These are phyloP conservation scores for Carpinus viminea DNA, from an alignment of 306 rosid genomes.

Conservation along the genomic window DNA sequence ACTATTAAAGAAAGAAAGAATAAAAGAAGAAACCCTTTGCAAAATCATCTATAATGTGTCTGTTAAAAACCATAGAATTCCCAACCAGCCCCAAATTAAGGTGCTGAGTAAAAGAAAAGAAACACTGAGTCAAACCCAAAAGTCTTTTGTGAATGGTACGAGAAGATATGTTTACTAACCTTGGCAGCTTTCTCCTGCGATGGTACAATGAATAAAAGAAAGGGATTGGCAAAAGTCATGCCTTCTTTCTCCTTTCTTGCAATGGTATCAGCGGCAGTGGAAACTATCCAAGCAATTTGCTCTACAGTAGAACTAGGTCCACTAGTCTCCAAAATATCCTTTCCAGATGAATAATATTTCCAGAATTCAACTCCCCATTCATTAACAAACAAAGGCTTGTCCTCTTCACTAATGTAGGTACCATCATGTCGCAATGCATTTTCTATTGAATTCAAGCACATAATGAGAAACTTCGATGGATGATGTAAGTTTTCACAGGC, in stretches of 20 bases:
- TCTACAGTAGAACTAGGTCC: conserved; percentile 63
- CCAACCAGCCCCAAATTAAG: not conserved
- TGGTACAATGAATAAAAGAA: conserved; percentile 82
- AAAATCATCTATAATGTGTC: not conserved
- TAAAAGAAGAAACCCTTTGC: not conserved
- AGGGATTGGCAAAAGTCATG: conserved; percentile 59
- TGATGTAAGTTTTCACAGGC: conserved; percentile 41
- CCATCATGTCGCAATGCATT: conserved; percentile 56
- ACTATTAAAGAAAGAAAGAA: not conserved
- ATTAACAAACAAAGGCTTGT: conserved; percentile 53
- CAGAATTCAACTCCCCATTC: conserved; percentile 91
- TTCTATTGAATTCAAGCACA: conserved; percentile 81
- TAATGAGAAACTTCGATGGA: conserved; percentile 76
- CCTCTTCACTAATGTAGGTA: conserved; percentile 52
- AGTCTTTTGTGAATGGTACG: not conserved
- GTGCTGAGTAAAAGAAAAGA: not conserved
- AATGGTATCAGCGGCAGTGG: conserved; percentile 73
- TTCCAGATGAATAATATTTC: conserved; percentile 66
- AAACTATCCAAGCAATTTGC: conserved; percentile 87
- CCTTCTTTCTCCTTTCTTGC: conserved; percentile 82
- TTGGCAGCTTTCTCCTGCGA: conserved; percentile 73
- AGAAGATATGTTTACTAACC: conserved; percentile 43
- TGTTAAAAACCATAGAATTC: not conserved
- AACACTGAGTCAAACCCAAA: not conserved
- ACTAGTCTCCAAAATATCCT: conserved; percentile 72